phyloP scores from a whole-genome alignment of 192 early-diverging fungal species.

The Backusella liffmaniae region DNA sequence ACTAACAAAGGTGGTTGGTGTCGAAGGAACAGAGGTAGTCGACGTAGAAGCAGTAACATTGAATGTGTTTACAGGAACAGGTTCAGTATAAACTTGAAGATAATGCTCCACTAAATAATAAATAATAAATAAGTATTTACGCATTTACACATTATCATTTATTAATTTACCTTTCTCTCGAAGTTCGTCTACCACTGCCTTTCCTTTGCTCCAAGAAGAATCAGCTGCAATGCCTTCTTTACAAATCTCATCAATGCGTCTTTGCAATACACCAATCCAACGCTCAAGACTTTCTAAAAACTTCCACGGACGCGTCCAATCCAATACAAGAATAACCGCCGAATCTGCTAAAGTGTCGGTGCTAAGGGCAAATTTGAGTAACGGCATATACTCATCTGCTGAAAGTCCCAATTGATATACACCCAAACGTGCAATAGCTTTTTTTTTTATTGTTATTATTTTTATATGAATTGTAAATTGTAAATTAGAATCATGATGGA shows the following conservation, averaged over 20 bases:
- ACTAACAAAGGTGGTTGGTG: slow-evolving; percentile 30
- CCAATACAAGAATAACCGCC: slow-evolving; percentile 76
- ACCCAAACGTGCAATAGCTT: slow-evolving; percentile 67
- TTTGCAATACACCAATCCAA: slow-evolving; percentile 73
- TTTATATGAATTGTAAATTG: not conserved
- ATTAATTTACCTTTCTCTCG: slow-evolving; percentile 52
- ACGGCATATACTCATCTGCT: slow-evolving; percentile 61
- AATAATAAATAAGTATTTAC: not conserved
- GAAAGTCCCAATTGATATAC: slow-evolving; percentile 80
- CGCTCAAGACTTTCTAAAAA: slow-evolving; percentile 79
- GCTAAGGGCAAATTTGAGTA: slow-evolving; percentile 73
- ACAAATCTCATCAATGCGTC: slow-evolving; percentile 53
- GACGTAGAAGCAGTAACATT: slow-evolving; percentile 25
- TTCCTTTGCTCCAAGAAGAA: slow-evolving; percentile 59
- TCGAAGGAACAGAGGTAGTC: slow-evolving; percentile 28
- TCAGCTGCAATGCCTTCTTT: slow-evolving; percentile 47
- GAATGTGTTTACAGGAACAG: slow-evolving; percentile 20
- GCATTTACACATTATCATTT: not conserved
- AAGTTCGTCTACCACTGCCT: slow-evolving; percentile 68
- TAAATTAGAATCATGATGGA: not conserved
- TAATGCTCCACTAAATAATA: slow-evolving; percentile 58
- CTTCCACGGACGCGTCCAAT: slow-evolving; percentile 89
- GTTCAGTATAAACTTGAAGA: slow-evolving; percentile 70
- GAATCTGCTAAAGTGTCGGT: slow-evolving; percentile 60
- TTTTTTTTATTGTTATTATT: slow-evolving; percentile 1